Conservation (phyloP, 768 basidiomycete genomes). For the Calocera viscosa region DNA sequence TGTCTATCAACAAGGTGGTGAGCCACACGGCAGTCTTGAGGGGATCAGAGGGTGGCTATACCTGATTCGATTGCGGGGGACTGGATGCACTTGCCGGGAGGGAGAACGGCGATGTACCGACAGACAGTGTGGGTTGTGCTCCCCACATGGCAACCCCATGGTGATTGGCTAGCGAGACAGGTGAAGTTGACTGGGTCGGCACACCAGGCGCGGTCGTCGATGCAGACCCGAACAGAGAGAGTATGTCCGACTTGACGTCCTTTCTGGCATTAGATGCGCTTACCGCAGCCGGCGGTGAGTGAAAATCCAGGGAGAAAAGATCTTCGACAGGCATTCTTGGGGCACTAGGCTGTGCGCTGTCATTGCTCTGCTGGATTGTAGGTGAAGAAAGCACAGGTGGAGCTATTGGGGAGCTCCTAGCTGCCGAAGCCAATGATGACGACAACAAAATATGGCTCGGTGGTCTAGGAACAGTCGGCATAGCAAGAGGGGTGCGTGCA, state of each 20-base stretch:
- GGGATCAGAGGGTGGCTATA: slow-evolving; percentile 26
- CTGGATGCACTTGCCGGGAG: slow-evolving; percentile 42
- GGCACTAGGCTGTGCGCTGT: slow-evolving; percentile 23
- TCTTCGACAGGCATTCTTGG: slow-evolving; percentile 34
- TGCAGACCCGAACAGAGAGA: slow-evolving; percentile 59
- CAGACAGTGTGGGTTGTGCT: slow-evolving; percentile 23
- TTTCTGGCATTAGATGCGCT: slow-evolving; percentile 37
- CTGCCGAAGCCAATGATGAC: not conserved
- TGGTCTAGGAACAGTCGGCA: slow-evolving; percentile 14
- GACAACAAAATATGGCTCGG: slow-evolving; percentile 21
- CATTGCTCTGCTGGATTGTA: slow-evolving; percentile 22
- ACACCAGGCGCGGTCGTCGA: slow-evolving; percentile 24
- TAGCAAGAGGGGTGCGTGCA: not conserved
- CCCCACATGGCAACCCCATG: slow-evolving; percentile 54
- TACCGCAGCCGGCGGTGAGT: slow-evolving; percentile 38
- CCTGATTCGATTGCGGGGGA: slow-evolving; percentile 21
- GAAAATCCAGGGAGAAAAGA: slow-evolving; percentile 79
- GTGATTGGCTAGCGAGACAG: slow-evolving; percentile 25
- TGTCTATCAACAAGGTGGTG: slow-evolving; percentile 17
- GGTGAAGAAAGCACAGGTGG: too few relatives aligned
- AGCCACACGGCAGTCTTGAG: slow-evolving; percentile 20
- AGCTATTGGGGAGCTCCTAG: slow-evolving; percentile 4
- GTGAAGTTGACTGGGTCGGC: slow-evolving; percentile 17
- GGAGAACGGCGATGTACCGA: slow-evolving; percentile 24
- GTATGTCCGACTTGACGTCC: slow-evolving; percentile 72